Evolutionary conservation across 345 rosid genomes (phyloP).

Genomic region (Dimocarpus longan): DNA sequence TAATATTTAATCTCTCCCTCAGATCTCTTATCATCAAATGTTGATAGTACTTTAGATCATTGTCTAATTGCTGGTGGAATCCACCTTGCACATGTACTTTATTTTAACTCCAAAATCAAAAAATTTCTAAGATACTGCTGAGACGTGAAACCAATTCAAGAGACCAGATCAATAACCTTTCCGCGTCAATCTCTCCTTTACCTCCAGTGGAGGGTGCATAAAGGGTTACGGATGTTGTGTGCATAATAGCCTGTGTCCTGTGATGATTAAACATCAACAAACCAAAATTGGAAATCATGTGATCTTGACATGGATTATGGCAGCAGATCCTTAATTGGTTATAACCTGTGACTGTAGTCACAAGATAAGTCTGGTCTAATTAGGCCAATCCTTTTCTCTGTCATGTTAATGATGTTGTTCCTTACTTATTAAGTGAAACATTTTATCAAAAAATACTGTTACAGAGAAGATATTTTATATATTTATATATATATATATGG

Average conservation of each 20-base stretch:
- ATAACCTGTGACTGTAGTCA: too few relatives aligned
- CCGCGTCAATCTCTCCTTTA: slow-evolving; percentile 15
- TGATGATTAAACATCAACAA: slow-evolving; percentile 19
- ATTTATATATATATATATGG: too few relatives aligned
- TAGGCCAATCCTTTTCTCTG: slow-evolving; percentile 14
- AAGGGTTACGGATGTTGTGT: slow-evolving; percentile 10
- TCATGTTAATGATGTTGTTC: slow-evolving; percentile 10
- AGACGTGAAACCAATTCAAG: slow-evolving; percentile 19
- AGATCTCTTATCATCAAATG: slow-evolving; percentile 21
- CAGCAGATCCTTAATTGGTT: slow-evolving; percentile 17
- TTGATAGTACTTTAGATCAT: slow-evolving; percentile 20
- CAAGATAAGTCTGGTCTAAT: not conserved
- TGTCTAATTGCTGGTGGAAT: slow-evolving; percentile 26
- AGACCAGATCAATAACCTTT: slow-evolving; percentile 27
- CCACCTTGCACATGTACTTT: slow-evolving; percentile 19
- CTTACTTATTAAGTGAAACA: not conserved
- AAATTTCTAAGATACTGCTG: slow-evolving; percentile 6
- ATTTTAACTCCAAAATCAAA: slow-evolving; percentile 11
- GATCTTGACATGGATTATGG: slow-evolving; percentile 31
- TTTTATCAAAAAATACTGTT: too few relatives aligned
- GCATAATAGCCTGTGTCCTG: slow-evolving; percentile 25
- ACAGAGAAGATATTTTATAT: too few relatives aligned
- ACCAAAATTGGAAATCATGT: slow-evolving; percentile 33
- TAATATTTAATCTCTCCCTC: not conserved
- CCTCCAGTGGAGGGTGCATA: slow-evolving; percentile 12